phyloP scores from a whole-genome alignment of 176 grass and related monocot genomes.

The Phoenix roebelenii region DNA sequence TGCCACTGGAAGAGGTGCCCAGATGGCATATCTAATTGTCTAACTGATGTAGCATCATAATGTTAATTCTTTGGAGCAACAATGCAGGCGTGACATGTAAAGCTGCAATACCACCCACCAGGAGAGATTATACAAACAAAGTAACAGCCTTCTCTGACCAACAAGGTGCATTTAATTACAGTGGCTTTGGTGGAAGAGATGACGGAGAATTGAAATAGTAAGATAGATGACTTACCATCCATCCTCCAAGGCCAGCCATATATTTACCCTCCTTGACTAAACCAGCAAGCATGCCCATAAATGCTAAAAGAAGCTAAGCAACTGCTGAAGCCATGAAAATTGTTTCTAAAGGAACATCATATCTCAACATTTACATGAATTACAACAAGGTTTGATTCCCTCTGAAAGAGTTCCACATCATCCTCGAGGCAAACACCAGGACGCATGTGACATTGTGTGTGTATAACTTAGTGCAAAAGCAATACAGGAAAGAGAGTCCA shows the following conservation, averaged over 20 bases:
- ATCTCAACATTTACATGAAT: conserved; percentile 61
- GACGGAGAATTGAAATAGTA: too few relatives aligned
- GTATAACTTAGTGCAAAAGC: conserved; percentile 25
- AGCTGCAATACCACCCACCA: too few relatives aligned
- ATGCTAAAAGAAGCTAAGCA: background rate
- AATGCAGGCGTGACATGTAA: too few relatives aligned
- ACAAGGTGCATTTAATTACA: too few relatives aligned
- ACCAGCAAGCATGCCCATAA: conserved; percentile 3
- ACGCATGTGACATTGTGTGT: conserved; percentile 18
- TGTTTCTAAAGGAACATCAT: conserved; percentile 28
- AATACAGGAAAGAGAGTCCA: conserved; percentile 25
- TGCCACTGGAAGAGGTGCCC: too few relatives aligned
- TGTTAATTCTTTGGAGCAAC: too few relatives aligned
- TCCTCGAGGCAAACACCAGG: conserved; percentile 25
- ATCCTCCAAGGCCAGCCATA: background rate
- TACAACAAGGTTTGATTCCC: conserved; percentile 32
- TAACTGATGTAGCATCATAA: too few relatives aligned
- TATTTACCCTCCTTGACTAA: conserved; percentile 4
- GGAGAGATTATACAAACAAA: too few relatives aligned
- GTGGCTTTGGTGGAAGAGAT: too few relatives aligned
- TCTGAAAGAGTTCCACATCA: conserved; percentile 30
- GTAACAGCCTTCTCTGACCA: too few relatives aligned
- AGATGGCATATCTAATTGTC: too few relatives aligned
- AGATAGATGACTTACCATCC: background rate
- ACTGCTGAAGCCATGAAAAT: conserved; percentile 15